Base-by-base conservation (phyloP, 352 stramenopile genomes). In the Phytopythium montanum region DNA sequence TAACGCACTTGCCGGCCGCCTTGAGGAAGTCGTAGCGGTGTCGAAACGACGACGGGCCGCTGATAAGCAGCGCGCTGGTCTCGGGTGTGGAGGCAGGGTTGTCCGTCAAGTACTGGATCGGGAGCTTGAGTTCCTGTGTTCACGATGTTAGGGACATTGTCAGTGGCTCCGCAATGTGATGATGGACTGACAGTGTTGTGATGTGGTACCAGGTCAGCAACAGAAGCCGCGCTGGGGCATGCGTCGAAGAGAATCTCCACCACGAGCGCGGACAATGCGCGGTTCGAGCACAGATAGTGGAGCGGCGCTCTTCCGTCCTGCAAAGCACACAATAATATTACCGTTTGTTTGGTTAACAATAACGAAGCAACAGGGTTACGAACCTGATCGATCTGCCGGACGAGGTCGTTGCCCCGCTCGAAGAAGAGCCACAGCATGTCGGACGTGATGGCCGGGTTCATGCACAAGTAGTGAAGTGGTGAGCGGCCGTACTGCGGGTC, bases 361-460 rank as follows among this genome's bases (percentile, higher is more conserved):
- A 13, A 13, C 12, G 14, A 41, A 18, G 7, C 18, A 25, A 28
- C 26, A 38, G 33, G 33, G 33, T 38, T 4, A 6, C 23, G 13
- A 63, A 89, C 79, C 57, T 73, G 68, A 44, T 91, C 79, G 26
- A 81, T 62, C 36, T 88, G 69, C 16, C 72, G 72, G 42, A 79
- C 72, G 16, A 91, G 60, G 12, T 83, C 75, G 28, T 73, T 67
- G 0, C 66, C 76, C 26, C 76, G 78, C 59, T 90, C 81, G 31
- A 89, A 83, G 41, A 92, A 87, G 14, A 90, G 66, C 81, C 81
- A 92, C 5, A 90, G 50, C 16, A 89, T 61, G 38, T 92, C 76
- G 3, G 81, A 60, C 8, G 74, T 74, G 42, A 92, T 66, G 0
- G 68, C 52, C 14, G 49, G 64, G 58, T 87, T 90, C 74, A 85